Evolutionary conservation across 2,329 filamentous ascomycete species (phyloP), one percentile per base, ranked within the genome.

Genomic region (Pleomassaria siparia): DNA sequence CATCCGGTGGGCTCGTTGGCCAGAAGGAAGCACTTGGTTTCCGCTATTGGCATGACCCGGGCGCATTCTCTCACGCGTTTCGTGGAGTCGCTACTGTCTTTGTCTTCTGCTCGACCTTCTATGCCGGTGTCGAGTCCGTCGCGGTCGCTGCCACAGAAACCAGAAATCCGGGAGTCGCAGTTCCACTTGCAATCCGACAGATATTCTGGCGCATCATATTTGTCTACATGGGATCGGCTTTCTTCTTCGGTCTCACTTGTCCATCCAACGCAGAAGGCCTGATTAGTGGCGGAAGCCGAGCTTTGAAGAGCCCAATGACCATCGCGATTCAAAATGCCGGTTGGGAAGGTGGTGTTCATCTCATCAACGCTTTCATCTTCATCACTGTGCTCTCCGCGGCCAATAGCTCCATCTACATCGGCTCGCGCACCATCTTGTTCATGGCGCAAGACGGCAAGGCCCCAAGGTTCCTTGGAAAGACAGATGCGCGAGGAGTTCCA

Each of bases 381-480:
- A 74, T 89, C 15, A 89, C 87, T 4, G 88, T 86, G 44, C 72
- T 90, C 15, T 63, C 58, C 3, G 63, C 64, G 1, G 64, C 61
- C 56, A 91, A 91, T 70, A 84, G 82, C 43, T 87, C 85, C 8
- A 86, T 91, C 51, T 91, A 91, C 66, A 88, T 91, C 55, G 84
- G 83, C 36, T 88, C 85, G 2, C 81, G 88, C 18, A 91, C 87
- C 0, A 71, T 92, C 1, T 72, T 91, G 0, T 90, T 84, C 72
- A 88, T 91, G 83, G 86, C 86, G 0, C 84, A 88, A 58, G 83
- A 84, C 36, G 77, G 81, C 39, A 89, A 88, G 67, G 88, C 88
- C 0, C 88, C 88, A 0, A 73, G 70, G 16, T 80, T 91, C 58
- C 75, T 91, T 1, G 85, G 85, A 33, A 82, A 80, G 67, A 89